phyloP scores from a whole-genome alignment of 208 protist species.

The Acanthamoeba castellanii region DNA sequence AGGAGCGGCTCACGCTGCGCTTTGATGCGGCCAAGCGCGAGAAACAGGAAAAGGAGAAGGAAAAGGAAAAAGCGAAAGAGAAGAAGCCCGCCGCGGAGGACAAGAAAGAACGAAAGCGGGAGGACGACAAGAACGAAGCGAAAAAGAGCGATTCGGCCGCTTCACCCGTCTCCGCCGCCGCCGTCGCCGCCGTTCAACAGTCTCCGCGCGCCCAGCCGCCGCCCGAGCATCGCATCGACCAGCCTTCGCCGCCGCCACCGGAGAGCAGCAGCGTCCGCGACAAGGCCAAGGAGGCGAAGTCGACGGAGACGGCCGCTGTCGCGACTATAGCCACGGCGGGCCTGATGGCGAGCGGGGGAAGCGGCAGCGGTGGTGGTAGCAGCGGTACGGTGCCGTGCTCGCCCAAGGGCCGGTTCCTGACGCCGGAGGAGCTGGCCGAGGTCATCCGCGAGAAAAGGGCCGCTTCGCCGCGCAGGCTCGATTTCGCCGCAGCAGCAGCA shows the following conservation, averaged over 20 bases:
- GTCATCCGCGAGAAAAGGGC: constrained; percentile 42
- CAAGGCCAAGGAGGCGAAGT: not conserved
- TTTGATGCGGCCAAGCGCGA: not conserved
- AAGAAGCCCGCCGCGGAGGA: not conserved
- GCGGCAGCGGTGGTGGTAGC: not conserved
- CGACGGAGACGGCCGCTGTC: not conserved
- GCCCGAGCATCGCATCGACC: not conserved
- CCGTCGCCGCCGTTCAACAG: no score
- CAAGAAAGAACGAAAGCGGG: no score
- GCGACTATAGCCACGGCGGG: not conserved
- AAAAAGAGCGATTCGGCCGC: no score
- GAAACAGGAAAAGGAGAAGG: not conserved
- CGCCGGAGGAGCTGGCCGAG: constrained; percentile 43
- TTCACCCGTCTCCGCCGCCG: no score
- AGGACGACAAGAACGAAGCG: no score
- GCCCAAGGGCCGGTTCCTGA: constrained; percentile 5
- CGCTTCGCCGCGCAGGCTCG: not conserved
- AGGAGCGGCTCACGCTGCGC: not conserved
- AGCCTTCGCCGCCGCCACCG: not conserved
- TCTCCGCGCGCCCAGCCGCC: not conserved
- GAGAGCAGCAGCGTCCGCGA: not conserved
- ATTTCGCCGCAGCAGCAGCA: not conserved
- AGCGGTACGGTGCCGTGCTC: not conserved
- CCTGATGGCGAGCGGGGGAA: not conserved
- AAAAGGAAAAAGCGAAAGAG: not conserved